Conservation (phyloP, 768 basidiomycete genomes). For the Boletus subparvulus region DNA sequence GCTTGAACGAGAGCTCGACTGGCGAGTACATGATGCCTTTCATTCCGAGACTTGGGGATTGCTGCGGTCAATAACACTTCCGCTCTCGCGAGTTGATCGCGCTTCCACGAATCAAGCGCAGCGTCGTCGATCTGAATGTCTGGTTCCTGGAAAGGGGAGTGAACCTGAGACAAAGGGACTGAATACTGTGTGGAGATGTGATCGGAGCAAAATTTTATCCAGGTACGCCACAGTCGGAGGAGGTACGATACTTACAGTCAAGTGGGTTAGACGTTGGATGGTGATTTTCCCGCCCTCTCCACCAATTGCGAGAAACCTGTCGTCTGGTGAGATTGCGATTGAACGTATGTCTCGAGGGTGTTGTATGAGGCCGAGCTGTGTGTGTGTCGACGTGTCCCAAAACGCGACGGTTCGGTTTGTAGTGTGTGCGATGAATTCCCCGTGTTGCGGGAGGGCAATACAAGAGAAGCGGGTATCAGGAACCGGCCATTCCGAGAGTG, state of each 20-base stretch:
- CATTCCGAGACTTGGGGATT: neutral
- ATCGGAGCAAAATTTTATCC: neutral
- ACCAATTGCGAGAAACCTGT: neutral
- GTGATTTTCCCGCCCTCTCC: neutral
- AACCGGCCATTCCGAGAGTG: neutral
- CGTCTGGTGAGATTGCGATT: neutral
- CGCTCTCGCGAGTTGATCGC: neutral
- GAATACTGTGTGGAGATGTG: too few species aligned
- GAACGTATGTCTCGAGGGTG: neutral
- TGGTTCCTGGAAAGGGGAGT: neutral
- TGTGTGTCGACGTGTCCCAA: neutral
- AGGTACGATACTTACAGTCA: neutral
- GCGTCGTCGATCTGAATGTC: neutral
- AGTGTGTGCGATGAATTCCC: neutral
- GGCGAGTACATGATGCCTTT: neutral
- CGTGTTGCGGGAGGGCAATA: neutral
- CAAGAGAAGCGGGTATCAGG: neutral
- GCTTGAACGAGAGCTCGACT: slow-evolving; percentile 1
- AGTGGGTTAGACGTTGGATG: neutral
- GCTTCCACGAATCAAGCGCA: neutral
- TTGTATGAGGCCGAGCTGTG: neutral
- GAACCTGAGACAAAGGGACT: too few species aligned
- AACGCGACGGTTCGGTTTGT: neutral
- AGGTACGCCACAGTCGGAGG: too few species aligned
- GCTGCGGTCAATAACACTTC: neutral